phyloP scores from a whole-genome alignment of 805 yeast species.

The Candida pini region DNA sequence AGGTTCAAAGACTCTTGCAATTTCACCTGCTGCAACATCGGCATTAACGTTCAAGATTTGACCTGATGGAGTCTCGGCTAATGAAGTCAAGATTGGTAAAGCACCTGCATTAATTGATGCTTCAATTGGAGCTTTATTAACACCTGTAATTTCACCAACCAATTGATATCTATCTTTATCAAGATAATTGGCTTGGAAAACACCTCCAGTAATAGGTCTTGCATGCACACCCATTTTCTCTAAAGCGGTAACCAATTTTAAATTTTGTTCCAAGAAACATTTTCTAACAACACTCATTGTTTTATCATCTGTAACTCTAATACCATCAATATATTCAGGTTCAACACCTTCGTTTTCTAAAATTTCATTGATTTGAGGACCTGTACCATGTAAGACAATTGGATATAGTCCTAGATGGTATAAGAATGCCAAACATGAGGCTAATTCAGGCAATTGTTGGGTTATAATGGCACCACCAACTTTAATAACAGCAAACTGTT shows the following conservation, averaged over 20 bases:
- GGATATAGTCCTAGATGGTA: slow-evolving; percentile 98
- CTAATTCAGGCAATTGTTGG: slow-evolving; percentile 86
- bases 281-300: slow-evolving; percentile 96
- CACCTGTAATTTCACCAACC: slow-evolving; percentile 85
- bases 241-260: slow-evolving; percentile 89
- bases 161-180: slow-evolving; percentile 87
- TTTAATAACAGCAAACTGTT: slow-evolving; percentile 96
- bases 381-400: slow-evolving; percentile 95
- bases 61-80: slow-evolving; percentile 96
- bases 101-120: slow-evolving; percentile 96
- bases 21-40: slow-evolving; percentile 97
- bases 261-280: slow-evolving; percentile 92
- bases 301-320: slow-evolving; percentile 87
- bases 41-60: slow-evolving; percentile 97
- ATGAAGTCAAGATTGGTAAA: slow-evolving; percentile 89
- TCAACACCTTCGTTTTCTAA: slow-evolving; percentile 92
- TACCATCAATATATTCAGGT: slow-evolving; percentile 94
- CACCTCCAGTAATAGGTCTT: slow-evolving; percentile 97
- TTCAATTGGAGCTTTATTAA: slow-evolving; percentile 85
- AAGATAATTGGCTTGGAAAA: slow-evolving; percentile 86
- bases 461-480: slow-evolving; percentile 99
- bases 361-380: slow-evolving; percentile 95
- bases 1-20: slow-evolving; percentile 95
- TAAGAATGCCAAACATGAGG: slow-evolving; percentile 90
- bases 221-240: slow-evolving; percentile 97